Base-by-base conservation (phyloP, 2,329 filamentous ascomycete species). In the Talaromyces sp. region DNA sequence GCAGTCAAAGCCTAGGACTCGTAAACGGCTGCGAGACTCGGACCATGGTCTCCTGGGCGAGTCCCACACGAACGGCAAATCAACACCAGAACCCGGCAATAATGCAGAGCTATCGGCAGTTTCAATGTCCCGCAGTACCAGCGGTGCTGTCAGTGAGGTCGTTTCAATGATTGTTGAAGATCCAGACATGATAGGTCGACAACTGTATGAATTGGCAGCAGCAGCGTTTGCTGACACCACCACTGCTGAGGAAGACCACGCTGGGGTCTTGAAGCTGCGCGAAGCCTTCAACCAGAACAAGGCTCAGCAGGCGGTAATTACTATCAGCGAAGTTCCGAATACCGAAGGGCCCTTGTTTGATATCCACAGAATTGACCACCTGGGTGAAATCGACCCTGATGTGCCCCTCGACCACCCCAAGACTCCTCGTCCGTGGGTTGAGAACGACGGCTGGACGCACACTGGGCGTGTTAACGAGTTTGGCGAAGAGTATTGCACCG, bases 391-490 rank as follows among this genome's bases (percentile, higher is more conserved):
- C 17, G 46, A 54, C 12, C 53, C 54, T 29, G 54, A 61, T 54
- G 62, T 61, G 29, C 32, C 60, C 54, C 60, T 64, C 12, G 63
- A 67, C n/a, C 59, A 62, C 51, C 56, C 64, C 41, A 38, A 66
- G 52, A 57, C 59, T 38, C 63, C 66, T 14, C 62, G 65, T 1
- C 66, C 64, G 29, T 66, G 67, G 64, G 69, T 69, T 53, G 70
- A 72, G 60, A 63, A 61, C 24, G 67, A 70, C 43, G 71, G 70
- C 50, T 73, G 70, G 68, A 61, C 61, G 46, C 65, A 72, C 46
- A 72, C 71, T 58, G 72, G 70, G 26, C 65, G 63, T 27, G 57
- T 65, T 10, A 73, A 73, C 53, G 43, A 68, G 17, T 63, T 67
- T 55, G 68, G 67, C 38, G 71, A 72, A 54, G 71, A 72, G 57